A percentile compares a stretch with the other conserved stretches of the same genome.
phyloP scores from a whole-genome alignment of 306 rosid species.

The Fragaria nilgerrensis region DNA sequence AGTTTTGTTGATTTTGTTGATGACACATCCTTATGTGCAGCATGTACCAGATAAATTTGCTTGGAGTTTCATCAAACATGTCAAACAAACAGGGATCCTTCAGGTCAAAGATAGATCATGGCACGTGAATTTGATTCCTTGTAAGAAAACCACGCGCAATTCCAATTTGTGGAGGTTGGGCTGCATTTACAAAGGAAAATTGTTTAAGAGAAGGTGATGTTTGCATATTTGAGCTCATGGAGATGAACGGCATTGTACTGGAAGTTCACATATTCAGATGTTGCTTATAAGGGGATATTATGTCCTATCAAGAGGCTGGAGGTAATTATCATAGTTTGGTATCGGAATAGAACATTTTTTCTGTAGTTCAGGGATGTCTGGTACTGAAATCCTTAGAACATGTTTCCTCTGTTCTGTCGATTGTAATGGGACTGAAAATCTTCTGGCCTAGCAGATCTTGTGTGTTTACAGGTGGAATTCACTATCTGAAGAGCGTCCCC shows the following conservation, averaged over 20 bases:
- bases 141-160: background rate
- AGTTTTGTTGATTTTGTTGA: background rate
- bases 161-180: background rate
- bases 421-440: background rate
- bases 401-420: background rate
- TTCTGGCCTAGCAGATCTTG: background rate
- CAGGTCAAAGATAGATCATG: slow-evolving; percentile 2
- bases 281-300: background rate
- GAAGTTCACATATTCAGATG: background rate
- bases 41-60: background rate
- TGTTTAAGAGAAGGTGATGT: background rate
- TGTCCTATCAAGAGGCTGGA: background rate
- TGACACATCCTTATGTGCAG: background rate
- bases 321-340: background rate
- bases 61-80: background rate
- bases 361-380: background rate
- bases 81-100: background rate
- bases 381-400: too few relatives aligned
- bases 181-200: background rate
- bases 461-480: background rate
- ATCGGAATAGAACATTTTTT: background rate
- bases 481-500: background rate
- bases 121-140: background rate
- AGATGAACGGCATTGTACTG: background rate
- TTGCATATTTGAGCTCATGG: background rate